A percentile compares a stretch with the other conserved stretches of the same genome.
Evolutionary conservation across 495 filamentous ascomycete genomes (phyloP).

Genomic region (Talaromyces nanjingensis): DNA sequence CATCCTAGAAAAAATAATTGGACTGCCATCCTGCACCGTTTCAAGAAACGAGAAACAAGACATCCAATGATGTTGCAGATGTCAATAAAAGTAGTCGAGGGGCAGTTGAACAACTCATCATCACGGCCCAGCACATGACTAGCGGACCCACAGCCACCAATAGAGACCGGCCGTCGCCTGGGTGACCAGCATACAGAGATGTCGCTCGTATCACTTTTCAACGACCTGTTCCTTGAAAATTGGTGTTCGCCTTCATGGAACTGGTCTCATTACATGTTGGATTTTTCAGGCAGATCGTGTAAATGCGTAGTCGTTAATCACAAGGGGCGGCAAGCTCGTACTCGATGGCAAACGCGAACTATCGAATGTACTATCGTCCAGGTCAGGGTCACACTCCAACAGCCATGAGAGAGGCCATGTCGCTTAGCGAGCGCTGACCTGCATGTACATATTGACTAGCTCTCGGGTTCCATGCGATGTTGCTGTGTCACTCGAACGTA

Average conservation of each 20-base stretch:
- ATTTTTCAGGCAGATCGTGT: not conserved
- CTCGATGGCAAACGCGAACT: not conserved
- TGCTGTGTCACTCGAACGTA: not conserved
- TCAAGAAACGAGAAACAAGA: not conserved
- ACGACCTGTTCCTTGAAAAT: not conserved
- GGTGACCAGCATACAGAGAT: not conserved
- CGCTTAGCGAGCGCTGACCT: not conserved
- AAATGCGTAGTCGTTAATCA: not conserved
- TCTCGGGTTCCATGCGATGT: not conserved
- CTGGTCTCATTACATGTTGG: not conserved
- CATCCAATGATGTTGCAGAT: constrained; percentile 6
- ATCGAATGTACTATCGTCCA: not conserved
- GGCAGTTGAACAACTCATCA: constrained; percentile 11
- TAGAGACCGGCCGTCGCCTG: constrained; percentile 5
- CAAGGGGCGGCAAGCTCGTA: not conserved
- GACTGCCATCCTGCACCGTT: not conserved
- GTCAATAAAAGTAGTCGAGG: not conserved
- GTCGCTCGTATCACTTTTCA: not conserved
- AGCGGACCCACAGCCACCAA: constrained; percentile 7
- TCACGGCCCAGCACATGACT: constrained; percentile 4
- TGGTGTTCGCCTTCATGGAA: not conserved
- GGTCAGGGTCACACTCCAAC: not conserved
- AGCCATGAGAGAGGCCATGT: not conserved
- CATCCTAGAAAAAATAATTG: not conserved
- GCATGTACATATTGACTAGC: not conserved